A percentile compares a stretch with the other conserved stretches of the same genome.
phyloP scores from a whole-genome alignment of 2,329 filamentous ascomycete genomes.

The Trichoderma atrobrunneum region DNA sequence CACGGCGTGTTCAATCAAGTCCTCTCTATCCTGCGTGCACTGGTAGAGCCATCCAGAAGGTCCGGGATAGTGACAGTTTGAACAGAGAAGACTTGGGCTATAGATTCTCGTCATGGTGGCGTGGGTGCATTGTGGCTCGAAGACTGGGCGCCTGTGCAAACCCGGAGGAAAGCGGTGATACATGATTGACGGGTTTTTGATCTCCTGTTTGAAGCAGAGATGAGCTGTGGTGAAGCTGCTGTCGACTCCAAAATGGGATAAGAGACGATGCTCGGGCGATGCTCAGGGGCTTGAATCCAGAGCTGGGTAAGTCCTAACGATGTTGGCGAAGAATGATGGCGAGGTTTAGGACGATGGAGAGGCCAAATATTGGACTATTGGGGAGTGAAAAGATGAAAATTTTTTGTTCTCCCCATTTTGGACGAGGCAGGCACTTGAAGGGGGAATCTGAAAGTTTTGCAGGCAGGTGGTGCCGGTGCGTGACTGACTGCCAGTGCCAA shows the following conservation, averaged over 20 bases:
- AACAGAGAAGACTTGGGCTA: slow-evolving; percentile 51
- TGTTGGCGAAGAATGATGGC: slow-evolving; percentile 16
- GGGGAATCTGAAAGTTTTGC: neutral
- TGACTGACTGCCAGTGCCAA: slow-evolving; percentile 14
- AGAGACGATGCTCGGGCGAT: neutral
- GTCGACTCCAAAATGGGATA: neutral
- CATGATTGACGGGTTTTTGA: neutral
- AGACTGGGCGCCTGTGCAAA: slow-evolving; percentile 23
- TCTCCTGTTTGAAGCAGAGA: neutral
- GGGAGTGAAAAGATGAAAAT: neutral
- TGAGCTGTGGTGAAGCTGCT: neutral
- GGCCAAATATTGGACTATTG: neutral
- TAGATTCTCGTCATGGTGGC: slow-evolving; percentile 66
- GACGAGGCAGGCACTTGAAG: neutral
- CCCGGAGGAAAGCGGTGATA: slow-evolving; percentile 8
- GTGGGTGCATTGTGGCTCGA: slow-evolving; percentile 58
- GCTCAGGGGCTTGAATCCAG: neutral
- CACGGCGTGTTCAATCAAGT: slow-evolving; percentile 34
- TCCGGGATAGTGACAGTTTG: slow-evolving; percentile 54
- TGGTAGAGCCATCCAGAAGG: slow-evolving; percentile 70
- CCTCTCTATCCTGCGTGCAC: slow-evolving; percentile 64
- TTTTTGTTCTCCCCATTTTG: accelerated
- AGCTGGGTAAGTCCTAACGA: slow-evolving; percentile 1
- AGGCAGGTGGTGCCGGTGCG: neutral
- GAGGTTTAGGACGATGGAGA: slow-evolving; percentile 8